These are phyloP conservation scores for Botrytis porri DNA, from an alignment of 2,329 filamentous ascomycete genomes.

Conservation along the genomic window DNA sequence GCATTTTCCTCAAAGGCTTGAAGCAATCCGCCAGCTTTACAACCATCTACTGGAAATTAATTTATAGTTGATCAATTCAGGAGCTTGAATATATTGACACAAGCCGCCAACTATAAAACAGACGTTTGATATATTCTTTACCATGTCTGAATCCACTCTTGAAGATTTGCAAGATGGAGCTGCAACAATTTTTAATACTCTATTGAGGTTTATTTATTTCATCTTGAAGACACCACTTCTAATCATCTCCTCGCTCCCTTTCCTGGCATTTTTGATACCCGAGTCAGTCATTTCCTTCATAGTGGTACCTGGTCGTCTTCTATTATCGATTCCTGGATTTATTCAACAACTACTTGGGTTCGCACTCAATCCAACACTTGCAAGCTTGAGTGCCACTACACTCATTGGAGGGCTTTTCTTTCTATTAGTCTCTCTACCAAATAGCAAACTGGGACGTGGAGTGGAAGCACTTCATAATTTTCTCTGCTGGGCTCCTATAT, in stretches of 20 bases:
- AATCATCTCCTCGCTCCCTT: neutral
- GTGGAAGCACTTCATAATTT: neutral
- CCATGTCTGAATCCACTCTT: neutral
- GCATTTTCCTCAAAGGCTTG: neutral
- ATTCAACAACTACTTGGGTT: neutral
- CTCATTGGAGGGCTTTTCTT: neutral
- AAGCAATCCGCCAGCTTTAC: neutral
- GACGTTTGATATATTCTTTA: neutral
- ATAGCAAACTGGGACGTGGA: neutral
- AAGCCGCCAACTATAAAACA: neutral
- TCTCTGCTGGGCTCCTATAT: neutral
- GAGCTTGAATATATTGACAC: neutral
- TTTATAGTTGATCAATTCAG: neutral
- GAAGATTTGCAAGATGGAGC: neutral
- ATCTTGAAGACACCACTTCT: neutral
- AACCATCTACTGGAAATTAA: neutral
- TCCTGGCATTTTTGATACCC: neutral
- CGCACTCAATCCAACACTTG: neutral
- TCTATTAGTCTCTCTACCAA: neutral
- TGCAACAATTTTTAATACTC: neutral
- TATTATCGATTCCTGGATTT: neutral
- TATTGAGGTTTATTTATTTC: rapidly evolving
- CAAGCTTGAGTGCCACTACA: neutral
- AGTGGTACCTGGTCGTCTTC: neutral
- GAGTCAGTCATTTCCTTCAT: neutral